Percentiles rank a stretch among this genome's conserved stretches.
phyloP scores from a whole-genome alignment of 2,329 filamentous ascomycete genomes.

The Rachicladosporium sp. region DNA sequence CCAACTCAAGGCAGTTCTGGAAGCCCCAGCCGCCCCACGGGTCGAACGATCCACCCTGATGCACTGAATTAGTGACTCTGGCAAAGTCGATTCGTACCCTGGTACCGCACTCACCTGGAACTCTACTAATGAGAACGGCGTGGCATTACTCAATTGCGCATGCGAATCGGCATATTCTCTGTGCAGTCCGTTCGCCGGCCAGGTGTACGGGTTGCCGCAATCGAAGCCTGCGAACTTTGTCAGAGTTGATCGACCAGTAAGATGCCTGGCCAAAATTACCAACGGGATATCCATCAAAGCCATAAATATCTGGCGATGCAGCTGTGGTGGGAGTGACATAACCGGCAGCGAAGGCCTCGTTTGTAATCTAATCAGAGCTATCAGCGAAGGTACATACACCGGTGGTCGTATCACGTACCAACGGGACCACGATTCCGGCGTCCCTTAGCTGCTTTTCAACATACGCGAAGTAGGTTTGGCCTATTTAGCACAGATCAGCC shows the following conservation, averaged over 20 bases:
- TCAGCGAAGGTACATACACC: background rate
- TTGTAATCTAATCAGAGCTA: constrained; percentile 41
- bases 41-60: constrained; percentile 44
- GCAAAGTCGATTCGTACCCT: too few relatives aligned
- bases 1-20: constrained; percentile 50
- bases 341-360: constrained; percentile 52
- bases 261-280: constrained; percentile 9
- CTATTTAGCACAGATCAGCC: constrained; percentile 38
- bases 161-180: constrained; percentile 45
- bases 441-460: constrained; percentile 56
- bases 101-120: constrained; percentile 14
- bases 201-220: constrained; percentile 48
- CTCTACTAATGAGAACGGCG: constrained; percentile 53
- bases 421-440: constrained; percentile 58
- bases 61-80: too few relatives aligned
- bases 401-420: constrained; percentile 7
- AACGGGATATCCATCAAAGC: constrained; percentile 50
- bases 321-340: constrained; percentile 50
- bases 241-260: background rate
- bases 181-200: constrained; percentile 47
- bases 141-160: constrained; percentile 48
- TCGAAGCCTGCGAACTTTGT: constrained; percentile 33
- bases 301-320: constrained; percentile 50
- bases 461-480: constrained; percentile 56
- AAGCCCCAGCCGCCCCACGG: constrained; percentile 62